phyloP scores from a whole-genome alignment of 169 alveolate species.

The Eimeria falciformis region DNA sequence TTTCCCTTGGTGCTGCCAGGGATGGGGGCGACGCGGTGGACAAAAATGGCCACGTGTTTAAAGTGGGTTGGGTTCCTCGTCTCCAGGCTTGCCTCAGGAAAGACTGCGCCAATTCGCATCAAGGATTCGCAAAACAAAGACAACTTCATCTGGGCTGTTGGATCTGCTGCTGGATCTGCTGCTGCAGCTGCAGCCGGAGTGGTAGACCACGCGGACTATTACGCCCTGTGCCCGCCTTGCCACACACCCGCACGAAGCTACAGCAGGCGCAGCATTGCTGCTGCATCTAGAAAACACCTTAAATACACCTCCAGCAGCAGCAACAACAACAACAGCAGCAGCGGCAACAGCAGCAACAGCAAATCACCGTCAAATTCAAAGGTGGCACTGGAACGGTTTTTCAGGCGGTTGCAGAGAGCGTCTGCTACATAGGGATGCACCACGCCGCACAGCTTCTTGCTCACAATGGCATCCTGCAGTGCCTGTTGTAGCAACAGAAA shows the following conservation, averaged over 20 bases:
- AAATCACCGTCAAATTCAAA: constrained; percentile 74
- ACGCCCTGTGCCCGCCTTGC: not conserved
- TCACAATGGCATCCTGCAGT: constrained; percentile 29
- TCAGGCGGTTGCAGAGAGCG: constrained; percentile 24
- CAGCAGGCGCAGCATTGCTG: not conserved
- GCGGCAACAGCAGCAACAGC: not conserved
- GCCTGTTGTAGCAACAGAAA: constrained; percentile 35
- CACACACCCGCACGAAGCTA: no score
- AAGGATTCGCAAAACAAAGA: not conserved
- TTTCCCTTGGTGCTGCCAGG: constrained; percentile 78
- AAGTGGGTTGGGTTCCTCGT: constrained; percentile 71
- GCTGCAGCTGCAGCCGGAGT: not conserved
- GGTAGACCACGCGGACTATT: not conserved
- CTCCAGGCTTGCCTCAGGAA: constrained; percentile 26
- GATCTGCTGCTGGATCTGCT: not conserved
- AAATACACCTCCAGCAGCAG: not conserved
- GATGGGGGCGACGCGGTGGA: constrained; percentile 76
- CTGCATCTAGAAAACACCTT: not conserved
- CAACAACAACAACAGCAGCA: not conserved
- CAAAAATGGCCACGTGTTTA: constrained; percentile 57
- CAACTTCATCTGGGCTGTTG: not conserved
- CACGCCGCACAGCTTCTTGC: constrained; percentile 51
- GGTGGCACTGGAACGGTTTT: not conserved
- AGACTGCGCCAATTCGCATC: constrained; percentile 1
- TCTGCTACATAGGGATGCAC: constrained; percentile 76